Evolutionary conservation across 306 rosid genomes (phyloP).

Genomic region (Aeschynomene evenia): DNA sequence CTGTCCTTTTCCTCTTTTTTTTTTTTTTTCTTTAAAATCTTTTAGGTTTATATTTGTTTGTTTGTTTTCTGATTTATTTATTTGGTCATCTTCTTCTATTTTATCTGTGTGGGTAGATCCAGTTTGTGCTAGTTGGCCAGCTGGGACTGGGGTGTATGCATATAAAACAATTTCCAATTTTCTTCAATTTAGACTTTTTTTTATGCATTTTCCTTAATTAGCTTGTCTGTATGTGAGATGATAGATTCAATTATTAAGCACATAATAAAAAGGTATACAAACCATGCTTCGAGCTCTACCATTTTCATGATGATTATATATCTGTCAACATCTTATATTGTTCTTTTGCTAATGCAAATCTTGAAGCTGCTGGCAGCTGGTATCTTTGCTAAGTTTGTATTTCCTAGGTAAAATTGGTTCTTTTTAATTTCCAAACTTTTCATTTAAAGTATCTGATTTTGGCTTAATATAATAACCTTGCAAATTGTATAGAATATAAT

Average conservation of each 20-base stretch:
- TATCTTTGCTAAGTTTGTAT: background rate
- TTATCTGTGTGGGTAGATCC: conserved; percentile 37
- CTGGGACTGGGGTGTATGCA: conserved; percentile 31
- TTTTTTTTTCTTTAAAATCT: background rate
- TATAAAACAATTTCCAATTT: conserved; percentile 13
- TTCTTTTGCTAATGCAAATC: background rate
- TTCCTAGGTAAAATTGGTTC: background rate
- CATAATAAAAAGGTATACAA: background rate
- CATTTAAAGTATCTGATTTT: too few species aligned
- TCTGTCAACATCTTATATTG: background rate
- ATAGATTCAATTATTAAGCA: background rate
- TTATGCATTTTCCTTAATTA: background rate
- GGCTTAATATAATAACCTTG: too few species aligned
- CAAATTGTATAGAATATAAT: too few species aligned
- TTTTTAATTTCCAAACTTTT: too few species aligned
- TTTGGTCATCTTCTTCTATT: conserved; percentile 26
- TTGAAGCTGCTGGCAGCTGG: background rate
- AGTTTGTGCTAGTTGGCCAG: conserved; percentile 36
- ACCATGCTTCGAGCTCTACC: background rate
- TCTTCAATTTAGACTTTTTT: background rate
- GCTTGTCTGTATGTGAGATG: background rate
- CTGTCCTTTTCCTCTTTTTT: conserved; percentile 7
- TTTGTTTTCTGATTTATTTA: conserved; percentile 1
- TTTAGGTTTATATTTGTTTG: conserved; percentile 15
- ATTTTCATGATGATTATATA: background rate